Base-by-base conservation (phyloP, 2,329 filamentous ascomycete genomes). In the Aaosphaeria arxii region DNA sequence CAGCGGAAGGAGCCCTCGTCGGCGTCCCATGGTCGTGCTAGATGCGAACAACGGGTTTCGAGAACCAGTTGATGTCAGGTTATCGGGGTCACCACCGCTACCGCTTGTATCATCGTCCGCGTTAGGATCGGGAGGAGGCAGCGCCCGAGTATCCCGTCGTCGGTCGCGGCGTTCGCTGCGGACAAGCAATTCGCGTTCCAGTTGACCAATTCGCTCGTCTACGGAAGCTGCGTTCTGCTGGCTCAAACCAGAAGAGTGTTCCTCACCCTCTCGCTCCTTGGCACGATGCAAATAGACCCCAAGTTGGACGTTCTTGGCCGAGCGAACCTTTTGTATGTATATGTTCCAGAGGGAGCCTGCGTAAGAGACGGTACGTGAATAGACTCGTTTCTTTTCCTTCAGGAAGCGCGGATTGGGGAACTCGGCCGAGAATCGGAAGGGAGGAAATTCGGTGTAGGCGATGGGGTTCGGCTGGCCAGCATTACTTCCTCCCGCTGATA, bases 331-430 rank as follows among this genome's bases (percentile, higher is more conserved):
- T 55, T 83, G 80, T 7, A 83, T 81, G 60, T 83, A 83, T n/a
- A 83, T 78, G 54, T 83, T 83, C 80, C 80, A 83, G 11, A 81
- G 65, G 13, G 74, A 78, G 2, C 80, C 80, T 4, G 79, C 79
- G 50, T 83, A 83, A 56, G 80, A 82, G 5, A 83, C 78, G 3
- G 80, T 83, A 31, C 78, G 74, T 7, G 76, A 80, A 59, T 83
- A 83, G 6, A 82, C 77, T 0, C 80, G 71, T 60, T 82, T 82
- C 67, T 79, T 81, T 58, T 82, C 80, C 49, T 82, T 82, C 28
- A 83, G 66, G 5, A 76, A 71, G 11, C 77, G 71, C 1, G 80
- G 78, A 51, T 79, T 79, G 0, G 78, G 78, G 45, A 83, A 82
- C 50, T 82, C 79, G 11, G 77, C 80, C 7, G 78, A 76, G 52